Base-by-base conservation (phyloP, 192 early-diverging fungal species). In the Podila epicladia region DNA sequence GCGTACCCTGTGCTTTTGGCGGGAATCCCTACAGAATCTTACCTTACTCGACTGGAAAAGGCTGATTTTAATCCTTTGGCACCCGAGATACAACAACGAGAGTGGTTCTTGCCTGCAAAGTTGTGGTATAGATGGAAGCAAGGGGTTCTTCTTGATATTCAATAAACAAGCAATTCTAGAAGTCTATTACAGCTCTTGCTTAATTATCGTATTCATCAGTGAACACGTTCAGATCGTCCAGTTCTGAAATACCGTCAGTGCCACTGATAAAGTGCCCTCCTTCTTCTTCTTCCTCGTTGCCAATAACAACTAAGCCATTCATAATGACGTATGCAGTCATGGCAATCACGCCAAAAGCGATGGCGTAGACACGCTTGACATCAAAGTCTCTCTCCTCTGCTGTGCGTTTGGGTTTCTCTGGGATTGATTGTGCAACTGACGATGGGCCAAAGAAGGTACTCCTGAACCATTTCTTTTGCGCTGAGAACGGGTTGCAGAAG, bases 61-160 rank as follows among this genome's bases (percentile, higher is more conserved):
- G 85, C 68, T 29, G 88, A 97, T 57, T 98, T 98, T 72, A 89
- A 98, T 73, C 77, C 94, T 0, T 95, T 97, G 84, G 92, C 97
- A 58, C 83, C 83, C 7, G 73, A 84, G 13, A 84, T 96, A 13
- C 89, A 88, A 58, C 87, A 83, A n/a, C 89, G 89, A 26, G 87
- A 87, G 41, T 92, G 91, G 91, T 86, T 80, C 64, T 48, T 94
- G 15, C 91, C 90, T 11, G 87, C 87, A 6, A 66, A 71, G 59
- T 58, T 94, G 32, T 94, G 92, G 92, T 87, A 75, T 50, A 70
- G 82, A 6, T 87, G 84, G 49, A 66, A 86, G 53, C 87, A 77
- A 24, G 67, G 70, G 12, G 62, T 64, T 12, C 72, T 89, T 31
- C 82, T 72, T 24, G 59, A 72, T 17, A 79, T 77, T 41, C 60